Evolutionary conservation across 371 early-diverging fungal genomes (phyloP).

Genomic region (Batkoa obscura): DNA sequence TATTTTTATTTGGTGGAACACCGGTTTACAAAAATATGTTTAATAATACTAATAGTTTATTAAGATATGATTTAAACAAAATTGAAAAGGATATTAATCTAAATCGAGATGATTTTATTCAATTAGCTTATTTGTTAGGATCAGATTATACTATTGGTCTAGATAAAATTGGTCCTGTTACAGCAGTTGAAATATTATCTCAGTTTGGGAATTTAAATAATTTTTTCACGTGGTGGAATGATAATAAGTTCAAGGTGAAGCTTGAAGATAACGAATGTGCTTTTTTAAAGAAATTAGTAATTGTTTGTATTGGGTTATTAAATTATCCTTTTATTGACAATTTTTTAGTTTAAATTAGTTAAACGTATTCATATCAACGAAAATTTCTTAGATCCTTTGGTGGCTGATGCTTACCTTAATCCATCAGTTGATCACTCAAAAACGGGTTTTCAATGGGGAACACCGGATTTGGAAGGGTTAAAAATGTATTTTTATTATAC

Average conservation of each 20-base stretch:
- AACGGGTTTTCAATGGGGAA: constrained; percentile 59
- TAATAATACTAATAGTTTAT: constrained; percentile 68
- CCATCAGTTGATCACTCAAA: constrained; percentile 58
- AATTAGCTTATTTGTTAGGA: constrained; percentile 81
- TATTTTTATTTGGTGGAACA: constrained; percentile 88
- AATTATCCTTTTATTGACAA: constrained; percentile 12
- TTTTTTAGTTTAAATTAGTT: constrained; percentile 22
- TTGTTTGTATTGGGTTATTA: constrained; percentile 8
- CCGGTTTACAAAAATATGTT: constrained; percentile 92
- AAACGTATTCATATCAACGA: constrained; percentile 33
- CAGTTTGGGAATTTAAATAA: constrained; percentile 32
- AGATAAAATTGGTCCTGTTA: constrained; percentile 83
- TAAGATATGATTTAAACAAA: constrained; percentile 45
- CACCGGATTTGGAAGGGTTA: constrained; percentile 60
- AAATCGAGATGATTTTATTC: constrained; percentile 49
- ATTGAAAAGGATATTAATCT: constrained; percentile 52
- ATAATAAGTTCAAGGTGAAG: constrained; percentile 13
- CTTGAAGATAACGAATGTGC: constrained; percentile 29
- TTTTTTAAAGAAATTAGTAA: constrained; percentile 27
- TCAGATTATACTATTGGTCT: constrained; percentile 98
- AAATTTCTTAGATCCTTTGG: constrained; percentile 57
- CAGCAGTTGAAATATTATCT: constrained; percentile 70
- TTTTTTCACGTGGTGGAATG: constrained; percentile 44
- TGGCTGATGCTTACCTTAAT: constrained; percentile 56
- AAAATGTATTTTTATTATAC: constrained; percentile 18